These are phyloP conservation scores for Selaginella tamariscina DNA, from an alignment of 75 land plant genomes.

Conservation along the genomic window DNA sequence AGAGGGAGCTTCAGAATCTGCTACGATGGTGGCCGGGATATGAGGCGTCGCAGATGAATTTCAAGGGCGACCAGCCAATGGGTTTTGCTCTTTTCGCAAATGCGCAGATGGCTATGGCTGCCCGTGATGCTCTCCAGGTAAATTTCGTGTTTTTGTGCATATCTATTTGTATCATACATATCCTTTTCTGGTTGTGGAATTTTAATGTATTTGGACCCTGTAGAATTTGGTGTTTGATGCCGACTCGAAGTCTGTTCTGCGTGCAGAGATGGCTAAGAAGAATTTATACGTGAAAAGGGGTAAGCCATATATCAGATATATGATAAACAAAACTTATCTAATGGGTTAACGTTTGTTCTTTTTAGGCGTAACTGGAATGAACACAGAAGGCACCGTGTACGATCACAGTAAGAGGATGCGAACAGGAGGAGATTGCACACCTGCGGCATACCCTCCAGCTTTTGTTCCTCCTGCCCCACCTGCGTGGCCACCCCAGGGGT, in stretches of 20 bases:
- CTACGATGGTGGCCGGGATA: slow-evolving; percentile 97
- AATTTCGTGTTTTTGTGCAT: background rate
- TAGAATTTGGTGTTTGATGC: slow-evolving; percentile 94
- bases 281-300: slow-evolving; percentile 95
- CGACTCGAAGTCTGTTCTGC: slow-evolving; percentile 69
- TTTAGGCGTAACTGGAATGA: slow-evolving; percentile 35
- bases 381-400: slow-evolving; percentile 40
- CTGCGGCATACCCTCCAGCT: slow-evolving; percentile 53
- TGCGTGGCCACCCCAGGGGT: slow-evolving; percentile 92
- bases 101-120: slow-evolving; percentile 66
- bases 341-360: background rate
- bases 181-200: background rate
- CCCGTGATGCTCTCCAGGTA: slow-evolving; percentile 91
- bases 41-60: slow-evolving; percentile 96
- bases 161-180: background rate
- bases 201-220: slow-evolving; percentile 10
- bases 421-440: slow-evolving; percentile 76
- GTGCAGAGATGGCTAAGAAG: slow-evolving; percentile 99
- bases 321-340: background rate
- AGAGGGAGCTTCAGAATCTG: slow-evolving; percentile 88
- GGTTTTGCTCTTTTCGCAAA: slow-evolving; percentile 90
- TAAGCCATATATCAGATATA: background rate
- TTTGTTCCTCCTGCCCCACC: slow-evolving; percentile 58
- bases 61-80: slow-evolving; percentile 92
- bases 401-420: slow-evolving; percentile 86